A percentile compares a stretch with the other conserved stretches of the same genome.
Conservation (phyloP, 805 yeast genomes). For the Spathaspora arborariae region DNA sequence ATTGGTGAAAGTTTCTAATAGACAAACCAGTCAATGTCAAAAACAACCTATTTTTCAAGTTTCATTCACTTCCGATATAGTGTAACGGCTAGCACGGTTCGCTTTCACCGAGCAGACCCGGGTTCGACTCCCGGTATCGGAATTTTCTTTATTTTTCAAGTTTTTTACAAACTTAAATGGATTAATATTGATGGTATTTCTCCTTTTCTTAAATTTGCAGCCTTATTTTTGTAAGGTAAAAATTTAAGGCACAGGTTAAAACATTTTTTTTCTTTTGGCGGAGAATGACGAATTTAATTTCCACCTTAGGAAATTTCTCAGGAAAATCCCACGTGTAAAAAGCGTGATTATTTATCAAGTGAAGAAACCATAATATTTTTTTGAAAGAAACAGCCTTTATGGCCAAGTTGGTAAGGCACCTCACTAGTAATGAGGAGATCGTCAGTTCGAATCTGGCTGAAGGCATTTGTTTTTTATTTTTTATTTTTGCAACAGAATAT, state of each 20-base stretch:
- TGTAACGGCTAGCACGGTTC: constrained; percentile 54
- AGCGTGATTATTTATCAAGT: background rate
- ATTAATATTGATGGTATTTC: no score
- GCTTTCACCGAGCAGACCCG: constrained; percentile 58
- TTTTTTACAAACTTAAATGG: no score
- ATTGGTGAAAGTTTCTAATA: no score
- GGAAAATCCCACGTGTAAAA: no score
- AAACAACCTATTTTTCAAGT: no score
- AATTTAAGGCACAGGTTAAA: no score
- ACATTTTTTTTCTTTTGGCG: no score
- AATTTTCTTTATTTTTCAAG: constrained; percentile 20
- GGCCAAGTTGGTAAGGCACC: constrained; percentile 24
- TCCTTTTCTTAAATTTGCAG: no score
- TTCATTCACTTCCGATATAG: constrained; percentile 44
- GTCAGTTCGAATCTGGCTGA: constrained; percentile 22
- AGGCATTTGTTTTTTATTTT: constrained; percentile 14
- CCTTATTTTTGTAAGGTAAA: no score
- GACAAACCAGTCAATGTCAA: no score
- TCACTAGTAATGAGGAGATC: constrained; percentile 25
- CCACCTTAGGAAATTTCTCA: no score
- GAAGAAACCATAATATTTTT: background rate
- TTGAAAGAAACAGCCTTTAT: constrained; percentile 12
- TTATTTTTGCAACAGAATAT: background rate
- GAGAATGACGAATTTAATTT: no score
- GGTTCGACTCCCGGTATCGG: constrained; percentile 89